These are phyloP conservation scores for Candida arabinofermentans DNA, from an alignment of 805 yeast genomes.

Conservation along the genomic window DNA sequence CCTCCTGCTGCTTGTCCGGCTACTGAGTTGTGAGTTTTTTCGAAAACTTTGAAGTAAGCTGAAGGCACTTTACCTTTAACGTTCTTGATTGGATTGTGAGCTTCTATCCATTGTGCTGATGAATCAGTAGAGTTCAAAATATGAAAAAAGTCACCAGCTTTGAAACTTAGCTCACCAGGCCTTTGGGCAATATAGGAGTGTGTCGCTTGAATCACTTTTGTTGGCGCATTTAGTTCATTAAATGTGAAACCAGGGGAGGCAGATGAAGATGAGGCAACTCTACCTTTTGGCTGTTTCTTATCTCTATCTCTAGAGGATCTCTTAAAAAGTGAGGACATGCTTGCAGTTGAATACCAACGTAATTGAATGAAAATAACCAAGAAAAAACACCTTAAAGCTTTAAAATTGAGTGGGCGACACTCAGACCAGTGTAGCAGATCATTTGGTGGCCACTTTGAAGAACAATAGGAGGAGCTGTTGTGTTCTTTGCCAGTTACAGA, in stretches of 20 bases:
- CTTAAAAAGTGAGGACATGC: slow-evolving; percentile 29
- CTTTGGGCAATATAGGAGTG: slow-evolving; percentile 75
- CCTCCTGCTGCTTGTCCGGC: too few species aligned
- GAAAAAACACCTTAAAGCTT: too few species aligned
- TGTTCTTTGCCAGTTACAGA: neutral
- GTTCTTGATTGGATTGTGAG: slow-evolving; percentile 78
- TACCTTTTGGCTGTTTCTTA: slow-evolving; percentile 15
- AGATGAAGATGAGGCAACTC: slow-evolving; percentile 21
- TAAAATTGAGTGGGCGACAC: too few species aligned
- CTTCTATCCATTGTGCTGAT: slow-evolving; percentile 68
- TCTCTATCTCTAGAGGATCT: slow-evolving; percentile 31
- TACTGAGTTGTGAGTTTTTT: slow-evolving; percentile 47
- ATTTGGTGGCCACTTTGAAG: too few species aligned
- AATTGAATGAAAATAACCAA: too few species aligned
- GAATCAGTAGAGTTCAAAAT: slow-evolving; percentile 56
- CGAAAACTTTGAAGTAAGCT: slow-evolving; percentile 75
- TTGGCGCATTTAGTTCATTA: slow-evolving; percentile 49
- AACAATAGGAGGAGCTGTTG: too few species aligned
- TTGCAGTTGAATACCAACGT: too few species aligned
- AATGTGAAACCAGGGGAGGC: slow-evolving; percentile 4
- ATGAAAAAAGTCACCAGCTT: slow-evolving; percentile 84
- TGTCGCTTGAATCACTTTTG: slow-evolving; percentile 78
- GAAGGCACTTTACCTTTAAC: slow-evolving; percentile 85
- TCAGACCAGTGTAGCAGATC: too few species aligned
- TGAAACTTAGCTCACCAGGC: slow-evolving; percentile 74